Percentiles rank a stretch among this genome's conserved stretches.
phyloP scores from a whole-genome alignment of 2,329 filamentous ascomycete species.

The Aspergillus sp. region DNA sequence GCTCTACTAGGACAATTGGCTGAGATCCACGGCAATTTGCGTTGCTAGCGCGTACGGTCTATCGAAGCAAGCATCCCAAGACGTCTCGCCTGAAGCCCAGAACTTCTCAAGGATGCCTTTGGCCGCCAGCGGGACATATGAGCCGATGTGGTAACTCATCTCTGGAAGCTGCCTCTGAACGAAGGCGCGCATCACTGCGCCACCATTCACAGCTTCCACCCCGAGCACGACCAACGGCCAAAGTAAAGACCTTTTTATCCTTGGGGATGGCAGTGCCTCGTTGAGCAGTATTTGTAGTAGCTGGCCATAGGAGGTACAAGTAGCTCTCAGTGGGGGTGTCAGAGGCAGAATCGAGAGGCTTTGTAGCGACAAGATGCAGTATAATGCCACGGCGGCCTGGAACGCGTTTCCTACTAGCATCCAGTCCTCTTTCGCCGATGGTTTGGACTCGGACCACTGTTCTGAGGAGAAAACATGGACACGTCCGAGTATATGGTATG shows the following conservation, averaged over 20 bases:
- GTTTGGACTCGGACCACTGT: slow-evolving; percentile 29
- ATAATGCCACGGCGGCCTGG: slow-evolving; percentile 32
- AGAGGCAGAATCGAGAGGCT: slow-evolving; percentile 29
- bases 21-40: slow-evolving; percentile 13
- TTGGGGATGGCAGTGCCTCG: slow-evolving; percentile 12
- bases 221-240: slow-evolving; percentile 41
- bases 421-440: slow-evolving; percentile 23
- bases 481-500: slow-evolving; percentile 22
- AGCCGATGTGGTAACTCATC: slow-evolving; percentile 27
- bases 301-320: neutral
- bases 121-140: slow-evolving; percentile 30
- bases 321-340: slow-evolving; percentile 10
- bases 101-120: slow-evolving; percentile 33
- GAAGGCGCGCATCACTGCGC: slow-evolving; percentile 23
- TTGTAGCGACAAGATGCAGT: slow-evolving; percentile 39
- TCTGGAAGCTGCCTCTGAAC: slow-evolving; percentile 24
- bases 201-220: slow-evolving; percentile 26
- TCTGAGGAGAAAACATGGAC: slow-evolving; percentile 30
- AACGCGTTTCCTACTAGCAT: slow-evolving; percentile 29
- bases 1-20: neutral
- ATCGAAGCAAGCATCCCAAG: slow-evolving; percentile 43
- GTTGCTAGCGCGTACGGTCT: slow-evolving; percentile 29
- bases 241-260: slow-evolving; percentile 25
- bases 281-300: slow-evolving; percentile 14
- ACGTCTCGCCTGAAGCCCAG: slow-evolving; percentile 30